Base-by-base conservation (phyloP, 1,284 basidiomycete species). In the Ganoderma meredithae region DNA sequence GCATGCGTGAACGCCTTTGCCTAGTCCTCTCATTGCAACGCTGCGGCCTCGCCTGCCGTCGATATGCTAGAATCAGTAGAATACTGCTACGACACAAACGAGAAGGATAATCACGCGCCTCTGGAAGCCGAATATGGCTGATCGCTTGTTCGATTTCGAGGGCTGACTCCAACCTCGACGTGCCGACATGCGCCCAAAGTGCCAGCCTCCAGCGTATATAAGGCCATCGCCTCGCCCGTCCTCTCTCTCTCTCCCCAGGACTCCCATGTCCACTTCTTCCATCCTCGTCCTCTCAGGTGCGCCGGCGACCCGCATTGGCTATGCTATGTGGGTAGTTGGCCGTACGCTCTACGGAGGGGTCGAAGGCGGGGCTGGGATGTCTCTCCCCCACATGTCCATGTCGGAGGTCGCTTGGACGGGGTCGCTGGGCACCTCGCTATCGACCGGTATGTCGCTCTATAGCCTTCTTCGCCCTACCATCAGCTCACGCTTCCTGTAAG, bases 201-300 rank as follows among this genome's bases (percentile, higher is more conserved):
- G 12, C 39, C 33, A 39, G 6, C 56, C 33, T 58, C 56, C 52
- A 31, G 3, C 15, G 12, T 36, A 56, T 56, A 56, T 39, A 36
- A 58, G 17, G 9, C 53, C 27, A 22, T 27, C 39, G 19, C n/a
- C 33, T 56, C 27, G 25, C 60, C 60, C 15, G 22, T 33, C 25
- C 27, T 40, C 60, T 31, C n/a, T n/a, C n/a, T n/a, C n/a, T n/a
- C 36, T 62, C 60, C 36, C 39, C 65, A 66, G 22, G 13, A 47
- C 65, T 49, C 62, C 65, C 65, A 66, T 58, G 61, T 62, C 33
- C 65, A 47, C 65, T 62, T 53, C 41, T 15, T 27, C 44, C 33
- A 22, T 47, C 44, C n/a, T 9, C 27, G 3, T 10, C 8, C 17
- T 39, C 17, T 25, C 31, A 19, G 43, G 40, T 39, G 43, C 43